Evolutionary conservation across 1,284 basidiomycete genomes (phyloP), one percentile per base, ranked within the genome.

Genomic region (Moniliophthora roreri): DNA sequence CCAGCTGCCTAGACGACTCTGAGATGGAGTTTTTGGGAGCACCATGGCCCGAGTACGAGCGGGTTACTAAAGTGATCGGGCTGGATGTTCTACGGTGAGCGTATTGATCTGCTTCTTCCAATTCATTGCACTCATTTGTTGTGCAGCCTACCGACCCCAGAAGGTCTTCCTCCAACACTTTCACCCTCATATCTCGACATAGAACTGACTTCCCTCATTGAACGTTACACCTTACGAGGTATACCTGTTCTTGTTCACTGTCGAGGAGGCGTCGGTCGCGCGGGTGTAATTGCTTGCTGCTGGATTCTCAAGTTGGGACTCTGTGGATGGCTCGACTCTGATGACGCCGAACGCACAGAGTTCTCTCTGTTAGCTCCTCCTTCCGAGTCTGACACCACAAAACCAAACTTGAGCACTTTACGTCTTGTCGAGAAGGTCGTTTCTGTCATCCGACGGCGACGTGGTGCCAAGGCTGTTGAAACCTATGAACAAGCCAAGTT

Each of bases 221-320:
- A 81, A 15, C 70, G 72, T 5, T 97, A 95, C 64, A 92, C 94
- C 0, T 72, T 95, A 7, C 75, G 74, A 6, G 94, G 95, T 1
- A 68, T 80, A 1, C 79, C 85, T 32, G 81, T 96, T 2, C 80
- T 98, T 5, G 91, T 91, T 5, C 96, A 98, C 63, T 99, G 96
- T 67, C 83, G 96, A 23, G 96, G 95, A 34, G 96, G 96, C 5
- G 91, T 99, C 4, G 96, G 96, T 0, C 82, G 96, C 23, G 96
- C 96, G 0, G 95, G 95, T 1, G 79, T 98, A 38, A 81, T 98
- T 34, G 95, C 95, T 1, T 93, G 91, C 62, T 90, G 89, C 59
- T 98, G 96, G 96, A 80, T 93, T 66, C 76, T 97, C 57, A 95
- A 93, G 69, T 85, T 98, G 62, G 95, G 95, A 4, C 79, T 98